Conservation (phyloP, 2,329 filamentous ascomycete species). For the Fusarium nodosum region DNA sequence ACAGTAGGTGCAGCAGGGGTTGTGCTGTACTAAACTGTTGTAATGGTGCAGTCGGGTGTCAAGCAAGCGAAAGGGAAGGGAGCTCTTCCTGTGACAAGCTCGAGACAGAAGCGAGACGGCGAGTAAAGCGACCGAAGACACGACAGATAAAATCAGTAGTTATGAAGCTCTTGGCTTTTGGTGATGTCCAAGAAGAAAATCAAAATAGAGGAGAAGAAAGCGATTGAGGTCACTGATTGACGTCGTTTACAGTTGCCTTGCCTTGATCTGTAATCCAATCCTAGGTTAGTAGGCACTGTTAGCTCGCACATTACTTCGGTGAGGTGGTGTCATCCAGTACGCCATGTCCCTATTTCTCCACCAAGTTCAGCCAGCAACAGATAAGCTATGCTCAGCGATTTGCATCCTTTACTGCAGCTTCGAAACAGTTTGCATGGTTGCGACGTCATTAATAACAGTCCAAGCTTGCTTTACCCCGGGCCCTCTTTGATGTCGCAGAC, state of each 20-base stretch:
- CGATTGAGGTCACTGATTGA: slow-evolving; percentile 27
- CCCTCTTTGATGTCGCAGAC: slow-evolving; percentile 25
- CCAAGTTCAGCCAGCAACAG: slow-evolving; percentile 31
- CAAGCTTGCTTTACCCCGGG: slow-evolving; percentile 45
- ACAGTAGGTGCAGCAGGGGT: slow-evolving; percentile 31
- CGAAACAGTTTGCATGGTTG: slow-evolving; percentile 38
- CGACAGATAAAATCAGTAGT: slow-evolving; percentile 2
- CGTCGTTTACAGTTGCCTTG: slow-evolving; percentile 37
- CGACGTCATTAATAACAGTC: slow-evolving; percentile 46
- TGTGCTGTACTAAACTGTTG: slow-evolving; percentile 18
- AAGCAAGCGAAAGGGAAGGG: slow-evolving; percentile 33
- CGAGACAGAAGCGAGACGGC: slow-evolving; percentile 47
- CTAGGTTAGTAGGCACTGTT: slow-evolving; percentile 16
- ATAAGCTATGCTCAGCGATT: slow-evolving; percentile 30
- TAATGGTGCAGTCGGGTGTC: slow-evolving; percentile 3
- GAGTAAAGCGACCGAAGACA: slow-evolving; percentile 10
- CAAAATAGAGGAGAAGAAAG: slow-evolving; percentile 18
- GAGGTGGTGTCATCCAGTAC: slow-evolving; percentile 43
- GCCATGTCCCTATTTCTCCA: slow-evolving; percentile 31
- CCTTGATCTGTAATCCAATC: slow-evolving; percentile 41
- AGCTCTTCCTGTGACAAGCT: slow-evolving; percentile 43
- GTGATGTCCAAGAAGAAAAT: slow-evolving; percentile 7
- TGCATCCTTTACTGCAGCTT: slow-evolving; percentile 33
- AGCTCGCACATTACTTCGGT: slow-evolving; percentile 35
- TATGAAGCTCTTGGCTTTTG: slow-evolving; percentile 33